Base-by-base conservation (phyloP, 257 asterid species). In the Plectranthus barbatus region DNA sequence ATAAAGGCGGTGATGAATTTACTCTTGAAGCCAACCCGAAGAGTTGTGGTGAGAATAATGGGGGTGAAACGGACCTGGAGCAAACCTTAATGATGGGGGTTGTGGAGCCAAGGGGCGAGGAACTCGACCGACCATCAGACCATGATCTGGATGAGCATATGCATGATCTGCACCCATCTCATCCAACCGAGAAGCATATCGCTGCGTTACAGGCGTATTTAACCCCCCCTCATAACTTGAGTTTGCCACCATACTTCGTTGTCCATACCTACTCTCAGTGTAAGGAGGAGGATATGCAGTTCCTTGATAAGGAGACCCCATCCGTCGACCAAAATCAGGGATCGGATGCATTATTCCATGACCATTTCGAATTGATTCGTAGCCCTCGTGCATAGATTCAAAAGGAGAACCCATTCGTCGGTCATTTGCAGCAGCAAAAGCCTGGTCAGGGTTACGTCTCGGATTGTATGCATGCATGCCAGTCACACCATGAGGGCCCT, bases 21-120 rank as follows among this genome's bases (percentile, higher is more conserved):
- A 89, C 61, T 89, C 97, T 42, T 79, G 49, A 48, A 86, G 77
- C 95, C 94, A 89, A 3, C 97, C 95, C 0, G 91, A 75, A 10
- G 90, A 83, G 56, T 49, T 72, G 0, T 77, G 77, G 9, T 50
- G 69, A 2, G 94, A 44, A 65, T 45, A 69, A 0, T 19, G 11
- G 1, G 82, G 79, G 24, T 39, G 66, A 57, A 68, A 70, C 7
- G 94, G 94, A 7, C 79, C 75, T 4, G 79, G 73, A 62, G 87
- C 83, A 72, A 84, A 86, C 26, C 84, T 77, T n/a, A 69, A 48
- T 0, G 84, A 26, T 18, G 58, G 61, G 3, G 77, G 76, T 6
- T n/a, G 67, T 10, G 73, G 71, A 33, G 33, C 41, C 13, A 47
- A 76, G 18, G 69, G 70, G 59, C n/a, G 72, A 40, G 61, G 70